Percentiles rank a stretch among this genome's conserved stretches.
Conservation (phyloP, 2,329 filamentous ascomycete species). For the Cercospora sp. region DNA sequence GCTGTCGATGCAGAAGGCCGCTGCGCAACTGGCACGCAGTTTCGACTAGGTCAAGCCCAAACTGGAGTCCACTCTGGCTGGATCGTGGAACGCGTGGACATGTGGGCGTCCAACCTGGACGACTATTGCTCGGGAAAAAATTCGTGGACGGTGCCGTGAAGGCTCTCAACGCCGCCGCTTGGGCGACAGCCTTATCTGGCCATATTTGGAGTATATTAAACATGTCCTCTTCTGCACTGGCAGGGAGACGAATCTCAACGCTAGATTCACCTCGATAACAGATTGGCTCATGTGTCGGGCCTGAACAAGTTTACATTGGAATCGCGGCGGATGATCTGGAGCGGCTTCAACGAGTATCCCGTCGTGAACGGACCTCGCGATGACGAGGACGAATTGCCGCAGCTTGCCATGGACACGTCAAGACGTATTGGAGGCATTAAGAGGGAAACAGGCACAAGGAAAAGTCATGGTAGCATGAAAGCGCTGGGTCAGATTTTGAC, state of each 20-base stretch:
- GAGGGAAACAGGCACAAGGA: neutral
- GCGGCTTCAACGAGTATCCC: neutral
- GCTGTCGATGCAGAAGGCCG: slow-evolving; percentile 21
- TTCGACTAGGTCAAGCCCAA: slow-evolving; percentile 25
- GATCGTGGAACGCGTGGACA: slow-evolving; percentile 28
- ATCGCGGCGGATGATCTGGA: neutral
- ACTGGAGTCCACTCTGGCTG: slow-evolving; percentile 30
- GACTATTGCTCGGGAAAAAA: slow-evolving; percentile 17
- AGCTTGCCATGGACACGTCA: neutral
- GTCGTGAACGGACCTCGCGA: neutral
- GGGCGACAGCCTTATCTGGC: neutral
- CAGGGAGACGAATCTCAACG: neutral
- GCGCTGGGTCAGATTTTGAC: neutral
- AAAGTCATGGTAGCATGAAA: neutral
- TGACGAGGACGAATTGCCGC: neutral
- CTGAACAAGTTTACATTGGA: neutral
- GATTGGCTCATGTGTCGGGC: neutral
- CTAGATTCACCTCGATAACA: neutral
- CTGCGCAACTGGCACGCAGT: slow-evolving; percentile 27
- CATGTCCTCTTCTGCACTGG: neutral
- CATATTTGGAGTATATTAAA: neutral
- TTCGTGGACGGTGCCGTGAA: slow-evolving; percentile 25
- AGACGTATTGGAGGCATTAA: neutral
- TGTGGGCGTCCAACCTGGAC: slow-evolving; percentile 23
- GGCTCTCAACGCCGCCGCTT: neutral